These are phyloP conservation scores for Papilionanthe hybrid DNA, from an alignment of 116 monocot species.

Conservation along the genomic window DNA sequence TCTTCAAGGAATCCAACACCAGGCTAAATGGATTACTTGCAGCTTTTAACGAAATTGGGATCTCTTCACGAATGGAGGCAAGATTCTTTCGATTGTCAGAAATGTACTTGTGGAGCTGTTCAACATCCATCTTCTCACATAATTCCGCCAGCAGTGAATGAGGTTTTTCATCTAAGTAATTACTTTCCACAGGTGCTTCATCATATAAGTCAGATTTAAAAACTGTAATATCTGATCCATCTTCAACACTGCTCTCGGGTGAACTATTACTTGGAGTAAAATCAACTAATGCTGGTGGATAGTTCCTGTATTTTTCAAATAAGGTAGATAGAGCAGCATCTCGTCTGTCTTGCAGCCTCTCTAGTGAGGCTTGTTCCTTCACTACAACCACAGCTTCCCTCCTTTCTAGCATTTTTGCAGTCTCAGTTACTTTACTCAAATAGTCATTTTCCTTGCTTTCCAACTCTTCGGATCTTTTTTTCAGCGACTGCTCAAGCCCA, in stretches of 20 bases:
- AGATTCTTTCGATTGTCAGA: slow-evolving; percentile 93
- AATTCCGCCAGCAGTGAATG: slow-evolving; percentile 46
- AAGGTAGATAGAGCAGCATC: slow-evolving; percentile 62
- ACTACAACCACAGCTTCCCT: slow-evolving; percentile 57
- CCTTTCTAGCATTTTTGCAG: slow-evolving; percentile 54
- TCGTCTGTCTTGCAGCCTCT: slow-evolving; percentile 74
- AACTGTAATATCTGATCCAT: slow-evolving; percentile 21
- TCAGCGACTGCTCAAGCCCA: slow-evolving; percentile 81
- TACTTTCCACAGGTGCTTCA: slow-evolving; percentile 17
- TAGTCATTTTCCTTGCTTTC: slow-evolving; percentile 73
- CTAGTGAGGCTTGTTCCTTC: slow-evolving; percentile 73
- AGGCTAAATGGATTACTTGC: slow-evolving; percentile 55
- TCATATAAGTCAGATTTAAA: slow-evolving; percentile 35
- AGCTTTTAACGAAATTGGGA: slow-evolving; percentile 62
- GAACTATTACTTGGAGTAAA: slow-evolving; percentile 10
- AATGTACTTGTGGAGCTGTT: slow-evolving; percentile 73
- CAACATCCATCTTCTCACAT: slow-evolving; percentile 75
- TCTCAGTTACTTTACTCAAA: slow-evolving; percentile 45
- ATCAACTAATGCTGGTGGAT: slow-evolving; percentile 6
- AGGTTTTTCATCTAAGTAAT: slow-evolving; percentile 17
- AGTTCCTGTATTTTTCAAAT: slow-evolving; percentile 30
- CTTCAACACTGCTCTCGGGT: slow-evolving; percentile 25
- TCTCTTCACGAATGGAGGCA: slow-evolving; percentile 75
- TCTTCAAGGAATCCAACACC: slow-evolving; percentile 71
- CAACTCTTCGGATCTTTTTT: slow-evolving; percentile 55